These are phyloP conservation scores for Actinomortierella wolfii DNA, from an alignment of 371 early-diverging fungal genomes.

Conservation along the genomic window DNA sequence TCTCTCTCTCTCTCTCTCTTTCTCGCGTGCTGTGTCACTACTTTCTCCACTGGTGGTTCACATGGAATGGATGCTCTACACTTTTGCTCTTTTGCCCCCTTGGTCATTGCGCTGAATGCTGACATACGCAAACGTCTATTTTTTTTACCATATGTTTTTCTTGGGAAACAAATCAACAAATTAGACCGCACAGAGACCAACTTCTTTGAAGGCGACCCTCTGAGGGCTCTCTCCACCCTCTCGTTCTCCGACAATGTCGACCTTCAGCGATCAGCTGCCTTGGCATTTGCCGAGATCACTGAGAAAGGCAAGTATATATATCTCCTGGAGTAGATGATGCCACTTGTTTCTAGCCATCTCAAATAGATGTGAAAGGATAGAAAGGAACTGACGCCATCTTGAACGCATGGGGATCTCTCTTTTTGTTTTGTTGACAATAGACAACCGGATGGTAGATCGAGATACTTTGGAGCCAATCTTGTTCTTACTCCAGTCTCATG, in stretches of 20 bases:
- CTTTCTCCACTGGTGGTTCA: neutral
- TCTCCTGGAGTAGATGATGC: neutral
- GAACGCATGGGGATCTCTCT: neutral
- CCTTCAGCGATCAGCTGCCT: slow-evolving; percentile 86
- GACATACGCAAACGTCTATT: slow-evolving; percentile 8
- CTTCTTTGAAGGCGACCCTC: slow-evolving; percentile 88
- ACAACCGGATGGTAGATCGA: slow-evolving; percentile 79
- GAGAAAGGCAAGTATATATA: slow-evolving; percentile 66
- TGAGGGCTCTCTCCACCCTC: slow-evolving; percentile 81
- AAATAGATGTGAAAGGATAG: neutral
- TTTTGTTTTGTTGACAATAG: slow-evolving; percentile 44
- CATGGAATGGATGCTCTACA: neutral
- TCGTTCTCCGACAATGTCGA: slow-evolving; percentile 88
- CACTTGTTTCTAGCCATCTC: neutral
- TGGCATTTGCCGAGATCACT: slow-evolving; percentile 92
- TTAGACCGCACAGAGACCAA: slow-evolving; percentile 77
- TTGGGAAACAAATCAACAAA: neutral
- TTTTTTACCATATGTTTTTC: slow-evolving; percentile 19
- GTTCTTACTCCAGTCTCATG: slow-evolving; percentile 81
- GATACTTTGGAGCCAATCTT: slow-evolving; percentile 84
- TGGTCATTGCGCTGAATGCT: slow-evolving; percentile 3
- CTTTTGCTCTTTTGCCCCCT: neutral
- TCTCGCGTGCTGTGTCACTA: neutral
- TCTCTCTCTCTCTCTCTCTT: neutral
- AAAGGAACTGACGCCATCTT: too few relatives aligned